A percentile compares a stretch with the other conserved stretches of the same genome.
phyloP scores from a whole-genome alignment of 805 yeast species.

The Saccharomycopsis vini region DNA sequence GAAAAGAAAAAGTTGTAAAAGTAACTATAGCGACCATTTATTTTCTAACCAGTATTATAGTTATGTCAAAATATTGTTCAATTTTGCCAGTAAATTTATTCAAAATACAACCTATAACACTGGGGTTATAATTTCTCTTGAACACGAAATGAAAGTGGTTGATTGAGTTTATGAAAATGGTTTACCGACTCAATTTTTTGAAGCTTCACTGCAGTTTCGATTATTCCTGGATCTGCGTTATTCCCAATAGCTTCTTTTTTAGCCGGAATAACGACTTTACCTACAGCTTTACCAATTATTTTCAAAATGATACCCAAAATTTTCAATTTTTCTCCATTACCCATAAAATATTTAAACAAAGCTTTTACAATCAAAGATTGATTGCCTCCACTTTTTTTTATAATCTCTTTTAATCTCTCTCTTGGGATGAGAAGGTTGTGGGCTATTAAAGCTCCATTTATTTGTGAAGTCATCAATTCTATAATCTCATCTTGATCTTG shows the following conservation, averaged over 20 bases:
- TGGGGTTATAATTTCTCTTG: too few relatives aligned
- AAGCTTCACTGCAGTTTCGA: neutral
- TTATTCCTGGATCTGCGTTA: neutral
- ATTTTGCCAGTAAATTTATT: too few relatives aligned
- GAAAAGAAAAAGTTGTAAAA: too few relatives aligned
- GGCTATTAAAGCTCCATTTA: slow-evolving; percentile 36
- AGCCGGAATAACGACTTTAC: too few relatives aligned
- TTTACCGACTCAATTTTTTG: neutral
- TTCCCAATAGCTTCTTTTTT: too few relatives aligned
- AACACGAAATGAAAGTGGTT: too few relatives aligned
- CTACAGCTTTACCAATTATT: slow-evolving; percentile 15
- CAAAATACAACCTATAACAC: too few relatives aligned
- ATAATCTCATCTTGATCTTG: slow-evolving; percentile 31
- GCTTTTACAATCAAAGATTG: slow-evolving; percentile 31
- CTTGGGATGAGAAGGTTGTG: slow-evolving; percentile 40
- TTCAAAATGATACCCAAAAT: slow-evolving; percentile 28
- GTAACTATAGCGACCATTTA: too few relatives aligned
- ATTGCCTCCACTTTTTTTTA: slow-evolving; percentile 31
- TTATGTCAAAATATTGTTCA: too few relatives aligned
- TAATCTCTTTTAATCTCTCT: slow-evolving; percentile 31
- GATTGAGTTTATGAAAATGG: neutral
- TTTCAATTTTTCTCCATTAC: slow-evolving; percentile 33
- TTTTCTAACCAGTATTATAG: too few relatives aligned
- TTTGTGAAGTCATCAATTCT: slow-evolving; percentile 30
- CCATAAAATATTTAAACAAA: slow-evolving; percentile 34